phyloP scores from a whole-genome alignment of 805 yeast species.

The Wickerhamomyces tratensis region DNA sequence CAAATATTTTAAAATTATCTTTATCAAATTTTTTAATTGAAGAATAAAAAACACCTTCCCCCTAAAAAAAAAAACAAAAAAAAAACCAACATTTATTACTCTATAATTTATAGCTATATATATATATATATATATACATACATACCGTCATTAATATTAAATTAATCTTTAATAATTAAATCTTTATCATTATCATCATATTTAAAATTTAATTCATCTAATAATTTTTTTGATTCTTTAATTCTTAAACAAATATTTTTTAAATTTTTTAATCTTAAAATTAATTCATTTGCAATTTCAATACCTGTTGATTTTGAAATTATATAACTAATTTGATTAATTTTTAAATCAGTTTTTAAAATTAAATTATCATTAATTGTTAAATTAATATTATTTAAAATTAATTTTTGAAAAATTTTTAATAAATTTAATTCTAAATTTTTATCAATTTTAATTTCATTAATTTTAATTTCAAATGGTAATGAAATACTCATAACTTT shows the following conservation, averaged over 20 bases:
- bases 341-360: slow-evolving; percentile 15
- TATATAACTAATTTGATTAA: slow-evolving; percentile 18
- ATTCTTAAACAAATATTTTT: slow-evolving; percentile 12
- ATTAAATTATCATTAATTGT: slow-evolving; percentile 10
- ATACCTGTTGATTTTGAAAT: slow-evolving; percentile 23
- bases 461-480: slow-evolving; percentile 52
- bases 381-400: too few relatives aligned
- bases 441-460: slow-evolving; percentile 25
- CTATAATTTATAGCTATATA: too few relatives aligned
- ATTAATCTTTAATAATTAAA: too few relatives aligned
- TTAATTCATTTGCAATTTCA: slow-evolving; percentile 23
- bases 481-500: slow-evolving; percentile 56
- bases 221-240: slow-evolving; percentile 12
- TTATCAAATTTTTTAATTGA: neutral
- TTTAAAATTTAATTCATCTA: slow-evolving; percentile 11
- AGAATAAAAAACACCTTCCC: too few relatives aligned
- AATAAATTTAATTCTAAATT: slow-evolving; percentile 22
- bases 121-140: too few relatives aligned
- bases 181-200: too few relatives aligned
- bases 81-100: too few relatives aligned
- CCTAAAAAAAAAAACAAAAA: too few relatives aligned
- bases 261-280: slow-evolving; percentile 12
- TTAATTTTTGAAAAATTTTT: slow-evolving; percentile 9
- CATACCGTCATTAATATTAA: too few relatives aligned
- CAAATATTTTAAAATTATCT: neutral